These are phyloP conservation scores for Sarocladium oryzae DNA, from an alignment of 2,329 filamentous ascomycete genomes.

Conservation along the genomic window DNA sequence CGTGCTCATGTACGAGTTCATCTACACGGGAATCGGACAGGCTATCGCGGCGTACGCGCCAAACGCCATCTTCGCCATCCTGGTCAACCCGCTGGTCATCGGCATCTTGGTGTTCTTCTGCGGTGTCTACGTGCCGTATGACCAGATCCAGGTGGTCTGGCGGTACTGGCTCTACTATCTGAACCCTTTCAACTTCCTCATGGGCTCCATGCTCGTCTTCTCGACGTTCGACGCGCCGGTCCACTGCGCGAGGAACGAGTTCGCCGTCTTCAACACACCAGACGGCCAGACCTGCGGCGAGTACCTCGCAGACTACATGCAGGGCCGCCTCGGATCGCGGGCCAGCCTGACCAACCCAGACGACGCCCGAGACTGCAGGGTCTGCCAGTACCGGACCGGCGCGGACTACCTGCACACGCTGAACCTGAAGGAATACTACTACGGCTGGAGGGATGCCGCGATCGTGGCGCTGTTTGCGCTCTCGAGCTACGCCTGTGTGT, in stretches of 20 bases:
- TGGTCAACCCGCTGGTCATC: slow-evolving; percentile 39
- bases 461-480: slow-evolving; percentile 46
- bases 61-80: slow-evolving; percentile 41
- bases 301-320: slow-evolving; percentile 43
- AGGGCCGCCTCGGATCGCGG: slow-evolving; percentile 32
- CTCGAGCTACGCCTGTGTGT: slow-evolving; percentile 44
- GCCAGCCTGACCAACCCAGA: slow-evolving; percentile 50
- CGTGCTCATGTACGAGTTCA: slow-evolving; percentile 32
- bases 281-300: slow-evolving; percentile 42
- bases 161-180: slow-evolving; percentile 43
- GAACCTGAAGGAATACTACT: slow-evolving; percentile 49
- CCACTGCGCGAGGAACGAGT: slow-evolving; percentile 35
- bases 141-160: slow-evolving; percentile 56
- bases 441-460: slow-evolving; percentile 53
- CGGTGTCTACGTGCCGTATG: slow-evolving; percentile 61
- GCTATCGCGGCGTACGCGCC: slow-evolving; percentile 42
- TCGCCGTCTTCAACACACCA: slow-evolving; percentile 39
- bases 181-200: slow-evolving; percentile 50
- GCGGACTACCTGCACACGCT: slow-evolving; percentile 49
- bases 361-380: slow-evolving; percentile 41
- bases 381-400: slow-evolving; percentile 51
- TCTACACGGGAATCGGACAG: slow-evolving; percentile 37
- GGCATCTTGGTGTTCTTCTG: slow-evolving; percentile 53
- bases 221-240: slow-evolving; percentile 35
- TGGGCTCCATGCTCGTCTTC: slow-evolving; percentile 42